These are phyloP conservation scores for Metschnikowia henanensis DNA, from an alignment of 805 yeast genomes.

Conservation along the genomic window DNA sequence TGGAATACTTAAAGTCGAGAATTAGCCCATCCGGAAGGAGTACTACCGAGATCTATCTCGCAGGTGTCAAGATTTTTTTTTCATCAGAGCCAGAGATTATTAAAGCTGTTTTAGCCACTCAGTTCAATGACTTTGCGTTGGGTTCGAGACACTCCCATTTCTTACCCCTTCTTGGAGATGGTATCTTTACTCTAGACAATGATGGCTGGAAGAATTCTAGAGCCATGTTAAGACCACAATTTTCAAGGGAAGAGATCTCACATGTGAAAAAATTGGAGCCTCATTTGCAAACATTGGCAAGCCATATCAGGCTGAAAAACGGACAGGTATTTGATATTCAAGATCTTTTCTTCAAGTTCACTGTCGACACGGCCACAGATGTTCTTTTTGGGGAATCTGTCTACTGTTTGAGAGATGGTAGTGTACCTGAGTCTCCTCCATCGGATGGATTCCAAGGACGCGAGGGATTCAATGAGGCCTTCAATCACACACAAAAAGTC, in stretches of 20 bases:
- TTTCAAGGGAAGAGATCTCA: conserved; percentile 43
- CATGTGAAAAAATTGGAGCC: conserved; percentile 42
- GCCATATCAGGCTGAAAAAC: conserved; percentile 26
- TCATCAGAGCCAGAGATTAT: conserved; percentile 43
- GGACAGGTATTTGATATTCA: conserved; percentile 38
- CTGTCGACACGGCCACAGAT: conserved; percentile 43
- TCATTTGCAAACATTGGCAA: conserved; percentile 35
- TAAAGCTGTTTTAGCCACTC: conserved; percentile 44
- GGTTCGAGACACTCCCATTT: conserved; percentile 40
- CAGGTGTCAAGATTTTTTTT: conserved; percentile 22
- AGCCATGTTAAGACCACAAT: conserved; percentile 45
- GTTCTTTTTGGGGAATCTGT: conserved; percentile 43
- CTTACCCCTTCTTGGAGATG: conserved; percentile 41
- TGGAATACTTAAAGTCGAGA: conserved; percentile 13
- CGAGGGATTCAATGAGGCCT: conserved; percentile 33
- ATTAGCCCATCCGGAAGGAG: not conserved
- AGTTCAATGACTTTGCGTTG: conserved; percentile 40
- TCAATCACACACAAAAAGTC: conserved; percentile 32
- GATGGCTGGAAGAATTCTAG: conserved; percentile 45
- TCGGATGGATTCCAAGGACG: conserved; percentile 29
- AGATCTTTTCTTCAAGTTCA: conserved; percentile 37
- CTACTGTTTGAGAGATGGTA: conserved; percentile 30
- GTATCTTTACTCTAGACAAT: conserved; percentile 43
- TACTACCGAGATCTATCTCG: conserved; percentile 15
- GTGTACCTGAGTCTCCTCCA: conserved; percentile 26